Evolutionary conservation across 306 rosid genomes (phyloP).

Genomic region (Fragaria iinumae): DNA sequence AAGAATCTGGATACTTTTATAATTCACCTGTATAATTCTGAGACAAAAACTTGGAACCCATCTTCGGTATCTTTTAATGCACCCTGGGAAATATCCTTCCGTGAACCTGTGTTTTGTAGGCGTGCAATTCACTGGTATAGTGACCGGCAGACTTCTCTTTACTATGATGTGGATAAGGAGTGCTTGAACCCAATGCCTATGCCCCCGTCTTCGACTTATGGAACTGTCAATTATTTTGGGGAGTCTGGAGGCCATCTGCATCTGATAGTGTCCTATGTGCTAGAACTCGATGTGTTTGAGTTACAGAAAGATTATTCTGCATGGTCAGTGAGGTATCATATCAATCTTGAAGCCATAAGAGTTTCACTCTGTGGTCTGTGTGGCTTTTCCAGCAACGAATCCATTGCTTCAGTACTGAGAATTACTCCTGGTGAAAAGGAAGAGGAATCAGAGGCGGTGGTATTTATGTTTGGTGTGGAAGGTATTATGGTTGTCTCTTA

Average conservation of each 20-base stretch:
- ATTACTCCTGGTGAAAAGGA: neutral
- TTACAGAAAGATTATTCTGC: conserved; percentile 2
- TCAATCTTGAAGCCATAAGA: neutral
- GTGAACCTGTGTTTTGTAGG: conserved; percentile 2
- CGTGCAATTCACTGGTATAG: conserved; percentile 9
- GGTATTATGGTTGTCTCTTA: neutral
- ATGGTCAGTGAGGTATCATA: conserved; percentile 8
- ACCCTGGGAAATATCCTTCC: neutral
- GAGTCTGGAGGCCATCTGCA: neutral
- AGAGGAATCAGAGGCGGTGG: neutral
- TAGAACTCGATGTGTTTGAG: neutral
- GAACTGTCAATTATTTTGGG: neutral
- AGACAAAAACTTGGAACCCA: conserved; percentile 9
- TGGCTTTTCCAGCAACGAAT: neutral
- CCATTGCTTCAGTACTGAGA: neutral
- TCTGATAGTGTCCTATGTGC: neutral
- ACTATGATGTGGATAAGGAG: conserved; percentile 1
- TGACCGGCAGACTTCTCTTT: neutral
- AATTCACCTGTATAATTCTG: neutral
- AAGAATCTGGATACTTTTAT: neutral
- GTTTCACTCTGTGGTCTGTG: neutral
- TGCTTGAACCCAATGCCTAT: neutral
- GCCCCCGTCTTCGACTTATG: neutral
- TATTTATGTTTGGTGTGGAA: neutral
- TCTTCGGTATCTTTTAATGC: neutral